Evolutionary conservation across 805 yeast genomes (phyloP).

Genomic region (Sugiyamaella marilandica): DNA sequence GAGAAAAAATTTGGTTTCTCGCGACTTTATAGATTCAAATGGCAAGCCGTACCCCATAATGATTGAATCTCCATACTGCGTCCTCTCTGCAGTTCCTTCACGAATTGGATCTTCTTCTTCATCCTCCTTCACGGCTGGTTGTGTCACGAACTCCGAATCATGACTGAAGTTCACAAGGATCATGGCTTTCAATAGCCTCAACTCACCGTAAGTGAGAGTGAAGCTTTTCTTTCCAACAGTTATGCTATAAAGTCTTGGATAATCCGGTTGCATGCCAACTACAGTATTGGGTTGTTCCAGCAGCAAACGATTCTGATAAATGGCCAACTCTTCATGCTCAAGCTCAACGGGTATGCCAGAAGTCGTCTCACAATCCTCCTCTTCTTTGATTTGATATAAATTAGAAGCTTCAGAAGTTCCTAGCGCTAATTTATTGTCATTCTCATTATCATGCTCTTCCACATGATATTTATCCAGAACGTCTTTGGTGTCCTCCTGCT

Average conservation of each 20-base stretch:
- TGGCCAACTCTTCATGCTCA: neutral
- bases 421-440: too few species aligned
- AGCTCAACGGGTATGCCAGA: neutral
- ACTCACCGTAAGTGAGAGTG: neutral
- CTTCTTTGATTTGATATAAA: too few species aligned
- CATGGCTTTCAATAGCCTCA: slow-evolving; percentile 3
- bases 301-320: neutral
- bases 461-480: too few species aligned
- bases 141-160: neutral
- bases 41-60: slow-evolving; percentile 14
- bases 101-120: neutral
- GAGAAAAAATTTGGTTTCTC: slow-evolving; percentile 5
- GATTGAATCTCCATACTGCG: slow-evolving; percentile 1
- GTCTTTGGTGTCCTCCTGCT: too few species aligned
- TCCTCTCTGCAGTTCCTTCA: neutral
- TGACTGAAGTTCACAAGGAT: slow-evolving; percentile 1
- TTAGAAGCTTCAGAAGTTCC: too few species aligned
- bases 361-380: too few species aligned
- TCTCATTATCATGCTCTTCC: too few species aligned
- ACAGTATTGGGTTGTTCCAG: neutral
- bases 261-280: neutral
- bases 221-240: slow-evolving; percentile 4
- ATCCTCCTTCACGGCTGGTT: neutral
- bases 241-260: neutral
- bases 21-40: slow-evolving; percentile 11